phyloP scores from a whole-genome alignment of 495 filamentous ascomycete genomes.

The Aspergillus bertholletiae region DNA sequence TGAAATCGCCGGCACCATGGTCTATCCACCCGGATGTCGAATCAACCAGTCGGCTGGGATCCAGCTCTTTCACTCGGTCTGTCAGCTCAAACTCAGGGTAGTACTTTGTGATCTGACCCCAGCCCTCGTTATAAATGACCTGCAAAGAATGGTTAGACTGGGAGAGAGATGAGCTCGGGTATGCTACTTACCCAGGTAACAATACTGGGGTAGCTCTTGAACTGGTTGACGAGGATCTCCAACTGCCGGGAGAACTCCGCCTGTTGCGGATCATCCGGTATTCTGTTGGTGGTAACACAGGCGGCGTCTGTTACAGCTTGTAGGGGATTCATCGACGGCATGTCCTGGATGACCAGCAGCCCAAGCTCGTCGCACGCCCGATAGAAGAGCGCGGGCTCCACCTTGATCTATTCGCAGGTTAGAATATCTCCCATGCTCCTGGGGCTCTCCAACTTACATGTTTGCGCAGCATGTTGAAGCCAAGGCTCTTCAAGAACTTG shows the following conservation, averaged over 20 bases:
- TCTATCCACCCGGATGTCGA: conserved; percentile 60
- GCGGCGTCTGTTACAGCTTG: conserved; percentile 11
- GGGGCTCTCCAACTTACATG: too few species aligned
- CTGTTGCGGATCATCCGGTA: conserved; percentile 49
- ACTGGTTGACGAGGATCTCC: conserved; percentile 56
- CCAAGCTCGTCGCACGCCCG: conserved; percentile 61
- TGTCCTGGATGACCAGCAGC: conserved; percentile 63
- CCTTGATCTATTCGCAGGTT: conserved; percentile 65
- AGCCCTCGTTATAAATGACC: conserved; percentile 71
- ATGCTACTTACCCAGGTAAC: conserved; percentile 37
- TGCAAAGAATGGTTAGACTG: conserved; percentile 16
- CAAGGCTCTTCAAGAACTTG: conserved; percentile 54
- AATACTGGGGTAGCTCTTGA: conserved; percentile 61
- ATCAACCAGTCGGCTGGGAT: conserved; percentile 60
- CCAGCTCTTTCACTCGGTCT: conserved; percentile 47
- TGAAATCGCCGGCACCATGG: conserved; percentile 58
- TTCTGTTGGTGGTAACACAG: conserved; percentile 14
- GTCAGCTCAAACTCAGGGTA: conserved; percentile 56
- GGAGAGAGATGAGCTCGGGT: not conserved
- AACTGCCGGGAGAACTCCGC: conserved; percentile 61
- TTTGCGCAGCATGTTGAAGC: conserved; percentile 67
- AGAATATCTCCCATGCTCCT: too few species aligned
- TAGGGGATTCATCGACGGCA: conserved; percentile 53
- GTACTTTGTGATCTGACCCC: conserved; percentile 52
- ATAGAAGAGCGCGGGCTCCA: conserved; percentile 64